Evolutionary conservation across 257 asterid species (phyloP).

Genomic region (Solanum sitiens): DNA sequence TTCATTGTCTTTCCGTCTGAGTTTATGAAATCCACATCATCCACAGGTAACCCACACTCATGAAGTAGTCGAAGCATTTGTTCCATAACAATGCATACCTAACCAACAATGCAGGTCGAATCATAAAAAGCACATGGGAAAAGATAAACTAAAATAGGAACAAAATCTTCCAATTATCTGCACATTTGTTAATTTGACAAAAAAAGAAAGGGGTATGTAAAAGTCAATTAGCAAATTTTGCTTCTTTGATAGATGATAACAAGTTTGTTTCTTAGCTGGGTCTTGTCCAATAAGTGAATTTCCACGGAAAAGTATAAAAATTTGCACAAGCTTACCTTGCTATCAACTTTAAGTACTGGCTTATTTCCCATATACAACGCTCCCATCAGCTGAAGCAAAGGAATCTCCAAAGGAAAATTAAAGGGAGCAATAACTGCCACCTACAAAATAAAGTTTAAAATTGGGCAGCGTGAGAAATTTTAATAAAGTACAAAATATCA

Average conservation of each 20-base stretch:
- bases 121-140: neutral
- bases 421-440: slow-evolving; percentile 87
- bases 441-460: slow-evolving; percentile 17
- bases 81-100: slow-evolving; percentile 92
- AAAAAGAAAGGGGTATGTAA: neutral
- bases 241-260: neutral
- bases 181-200: neutral
- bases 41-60: slow-evolving; percentile 74
- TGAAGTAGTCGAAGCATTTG: slow-evolving; percentile 92
- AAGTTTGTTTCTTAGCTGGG: neutral
- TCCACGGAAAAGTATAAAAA: neutral
- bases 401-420: slow-evolving; percentile 96
- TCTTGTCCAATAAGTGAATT: neutral
- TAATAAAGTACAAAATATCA: neutral
- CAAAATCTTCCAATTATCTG: neutral
- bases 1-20: slow-evolving; percentile 90
- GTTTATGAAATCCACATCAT: slow-evolving; percentile 84
- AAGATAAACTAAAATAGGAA: neutral
- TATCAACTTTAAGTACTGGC: slow-evolving; percentile 89
- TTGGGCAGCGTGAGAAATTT: neutral
- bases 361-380: slow-evolving; percentile 99
- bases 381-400: slow-evolving; percentile 95
- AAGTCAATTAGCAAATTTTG: neutral
- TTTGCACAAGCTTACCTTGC: slow-evolving; percentile 50
- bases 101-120: neutral